Base-by-base conservation (phyloP, 2,329 filamentous ascomycete genomes). In the Clathrospora elynae region DNA sequence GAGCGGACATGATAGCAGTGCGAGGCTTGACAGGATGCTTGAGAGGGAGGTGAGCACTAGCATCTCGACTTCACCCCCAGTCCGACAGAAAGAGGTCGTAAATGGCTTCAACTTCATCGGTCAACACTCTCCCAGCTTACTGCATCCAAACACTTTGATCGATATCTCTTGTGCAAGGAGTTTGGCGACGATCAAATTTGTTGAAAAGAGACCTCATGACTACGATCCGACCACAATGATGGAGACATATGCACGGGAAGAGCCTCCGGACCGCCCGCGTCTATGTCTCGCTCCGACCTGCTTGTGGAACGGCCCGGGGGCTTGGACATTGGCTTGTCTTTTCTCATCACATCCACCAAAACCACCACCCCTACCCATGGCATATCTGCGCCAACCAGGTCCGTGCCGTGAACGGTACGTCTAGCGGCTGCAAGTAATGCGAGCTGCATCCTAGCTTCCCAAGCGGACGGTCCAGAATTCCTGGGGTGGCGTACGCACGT, bases 231-330 rank as follows among this genome's bases (percentile, higher is more conserved):
- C 25, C 33, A 13, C 20, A 7, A 31, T 10, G 31, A 36, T 14
- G 18, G 5, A 34, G 11, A 19, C 18, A 8, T 22, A 23, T 24
- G 37, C 22, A 39, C 33, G 17, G 26, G 19, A 19, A 29, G 12
- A 34, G 16, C 36, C 12, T 35, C 13, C 9, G 11, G 22, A 30
- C 16, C 24, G 14, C 13, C 19, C 39, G 18, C 40, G 25, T 48
- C 16, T 8, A 31, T 24, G 12, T 39, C n/a, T 30, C 35, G 31
- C 35, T 49, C 19, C 30, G 20, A 31, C 35, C 24, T 48, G 38
- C 29, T n/a, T 30, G 38, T 53, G 38, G 46, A n/a, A 48, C 49
- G 40, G 46, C 24, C 43, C 38, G 49, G 24, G 12, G 35, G 17
- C 30, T 28, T 42, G 31, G 16, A 19, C 28, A 19, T 30, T 35